A percentile compares a stretch with the other conserved stretches of the same genome.
phyloP scores from a whole-genome alignment of 768 basidiomycete genomes.

The Lactarius psammicola region DNA sequence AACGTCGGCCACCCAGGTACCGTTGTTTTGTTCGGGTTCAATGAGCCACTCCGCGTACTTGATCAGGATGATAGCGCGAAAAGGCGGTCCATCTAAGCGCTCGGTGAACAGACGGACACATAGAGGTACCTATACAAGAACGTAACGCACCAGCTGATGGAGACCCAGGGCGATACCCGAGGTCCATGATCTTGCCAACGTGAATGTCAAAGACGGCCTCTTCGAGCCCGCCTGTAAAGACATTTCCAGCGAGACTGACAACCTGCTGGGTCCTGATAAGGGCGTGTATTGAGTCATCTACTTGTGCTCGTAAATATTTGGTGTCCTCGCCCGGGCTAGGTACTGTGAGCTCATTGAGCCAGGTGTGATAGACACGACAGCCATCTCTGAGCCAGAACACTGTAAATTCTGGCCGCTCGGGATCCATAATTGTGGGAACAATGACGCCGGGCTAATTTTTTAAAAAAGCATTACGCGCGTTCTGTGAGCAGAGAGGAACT shows the following conservation, averaged over 20 bases:
- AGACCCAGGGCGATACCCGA: neutral
- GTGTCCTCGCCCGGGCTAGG: conserved; percentile 1
- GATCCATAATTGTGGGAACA: conserved; percentile 4
- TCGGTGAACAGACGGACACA: neutral
- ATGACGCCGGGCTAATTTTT: conserved; percentile 12
- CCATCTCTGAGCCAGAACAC: conserved; percentile 18
- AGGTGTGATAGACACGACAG: conserved; percentile 18
- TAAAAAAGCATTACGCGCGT: neutral
- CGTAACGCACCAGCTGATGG: conserved; percentile 16
- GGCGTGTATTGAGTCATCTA: conserved; percentile 14
- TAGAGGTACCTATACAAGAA: neutral
- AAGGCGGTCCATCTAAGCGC: conserved; percentile 15
- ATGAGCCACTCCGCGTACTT: conserved; percentile 25
- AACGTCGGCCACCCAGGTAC: neutral
- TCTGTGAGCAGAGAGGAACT: neutral
- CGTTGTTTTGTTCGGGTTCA: conserved; percentile 16
- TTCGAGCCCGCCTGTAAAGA: conserved; percentile 20
- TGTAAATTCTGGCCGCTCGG: conserved; percentile 1
- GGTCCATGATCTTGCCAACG: conserved; percentile 1
- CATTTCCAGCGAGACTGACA: conserved; percentile 17
- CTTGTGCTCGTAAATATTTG: conserved; percentile 12
- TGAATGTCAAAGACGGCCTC: conserved; percentile 16
- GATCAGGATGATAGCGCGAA: conserved; percentile 12
- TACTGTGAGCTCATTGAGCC: conserved; percentile 16
- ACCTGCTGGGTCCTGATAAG: conserved; percentile 21